phyloP scores from a whole-genome alignment of 768 basidiomycete species.

The Gloeophyllum trabeum region DNA sequence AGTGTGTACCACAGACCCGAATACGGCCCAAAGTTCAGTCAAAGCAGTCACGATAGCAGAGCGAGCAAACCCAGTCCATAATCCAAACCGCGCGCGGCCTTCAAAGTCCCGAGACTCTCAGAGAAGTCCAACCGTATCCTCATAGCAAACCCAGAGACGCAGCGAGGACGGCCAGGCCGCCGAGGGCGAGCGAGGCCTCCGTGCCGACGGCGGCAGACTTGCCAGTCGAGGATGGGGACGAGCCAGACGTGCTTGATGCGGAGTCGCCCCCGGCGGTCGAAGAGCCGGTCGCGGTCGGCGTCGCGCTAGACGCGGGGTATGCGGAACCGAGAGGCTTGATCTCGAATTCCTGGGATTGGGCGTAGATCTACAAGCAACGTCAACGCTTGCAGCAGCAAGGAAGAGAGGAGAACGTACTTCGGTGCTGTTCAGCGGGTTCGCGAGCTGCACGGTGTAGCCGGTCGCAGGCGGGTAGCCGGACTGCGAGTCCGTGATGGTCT shows the following conservation, averaged over 20 bases:
- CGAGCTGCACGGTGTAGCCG: slow-evolving; percentile 40
- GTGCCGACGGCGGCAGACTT: slow-evolving; percentile 8
- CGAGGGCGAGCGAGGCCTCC: slow-evolving; percentile 8
- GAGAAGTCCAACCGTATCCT: too few species aligned
- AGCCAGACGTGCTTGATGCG: slow-evolving; percentile 14
- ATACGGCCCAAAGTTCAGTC: too few species aligned
- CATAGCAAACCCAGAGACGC: slow-evolving; percentile 1
- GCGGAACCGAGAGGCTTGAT: slow-evolving; percentile 44
- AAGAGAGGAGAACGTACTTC: slow-evolving; percentile 30
- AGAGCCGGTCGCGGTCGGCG: slow-evolving; percentile 15
- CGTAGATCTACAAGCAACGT: slow-evolving; percentile 36
- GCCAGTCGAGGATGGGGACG: slow-evolving; percentile 12
- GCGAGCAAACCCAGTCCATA: too few species aligned
- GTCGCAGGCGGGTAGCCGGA: slow-evolving; percentile 25
- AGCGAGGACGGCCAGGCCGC: slow-evolving; percentile 8
- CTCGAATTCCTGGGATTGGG: slow-evolving; percentile 43
- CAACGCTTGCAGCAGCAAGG: neutral
- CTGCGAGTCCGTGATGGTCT: slow-evolving; percentile 34
- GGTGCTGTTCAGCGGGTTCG: slow-evolving; percentile 35
- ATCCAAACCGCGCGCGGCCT: too few species aligned
- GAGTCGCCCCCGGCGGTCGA: slow-evolving; percentile 10
- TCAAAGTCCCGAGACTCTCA: too few species aligned
- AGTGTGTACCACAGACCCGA: too few species aligned
- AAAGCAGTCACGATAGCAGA: too few species aligned
- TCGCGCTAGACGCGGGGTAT: slow-evolving; percentile 33